Evolutionary conservation across 1,284 basidiomycete species (phyloP), one percentile per base, ranked within the genome.

Genomic region (Papiliotrema fonsecae): DNA sequence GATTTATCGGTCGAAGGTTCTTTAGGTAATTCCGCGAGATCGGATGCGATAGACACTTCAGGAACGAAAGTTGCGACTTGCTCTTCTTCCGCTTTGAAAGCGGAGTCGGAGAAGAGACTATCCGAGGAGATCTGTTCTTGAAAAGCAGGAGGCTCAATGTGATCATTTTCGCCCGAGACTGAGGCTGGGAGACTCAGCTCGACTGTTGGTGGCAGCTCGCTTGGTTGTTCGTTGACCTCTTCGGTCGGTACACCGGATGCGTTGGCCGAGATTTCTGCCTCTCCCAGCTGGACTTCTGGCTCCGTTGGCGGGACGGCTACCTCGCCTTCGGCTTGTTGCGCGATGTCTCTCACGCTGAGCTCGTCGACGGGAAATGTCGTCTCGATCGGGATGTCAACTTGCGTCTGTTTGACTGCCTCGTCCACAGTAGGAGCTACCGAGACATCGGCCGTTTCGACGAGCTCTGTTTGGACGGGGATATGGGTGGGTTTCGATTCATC

Each of bases 391-490:
- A n/a, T 34, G n/a, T 49, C 47, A 16, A 13, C 37, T 13, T 32
- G 37, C 7, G 40, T 45, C 38, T 45, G 43, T 11, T 18, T 24
- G 4, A 27, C 36, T 16, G 51, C 51, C 42, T 45, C 35, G 10
- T 43, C 42, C 26, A 52, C 16, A 24, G 34, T 21, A 5, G 51
- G 51, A 9, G 51, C 51, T 13, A 49, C 47, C 4, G 50, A 47
- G 14, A 35, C 22, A 25, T 52, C 46, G 9, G 24, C 40, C 13
- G 21, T 35, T 21, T 40, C 19, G 4, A 39, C 26, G 18, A 24
- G 21, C 28, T 40, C 6, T 22, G 22, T 18, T 19, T 14, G 6
- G 34, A 19, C 34, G 14, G 34, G 34, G 6, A 5, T 19, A 5
- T 4, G 16, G 6, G 34, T 16, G 4, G 34, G 16, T 19, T 35